A percentile compares a stretch with the other conserved stretches of the same genome.
These are phyloP conservation scores for Solanum sparsipilum DNA, from an alignment of 257 asterid genomes.

Conservation along the genomic window DNA sequence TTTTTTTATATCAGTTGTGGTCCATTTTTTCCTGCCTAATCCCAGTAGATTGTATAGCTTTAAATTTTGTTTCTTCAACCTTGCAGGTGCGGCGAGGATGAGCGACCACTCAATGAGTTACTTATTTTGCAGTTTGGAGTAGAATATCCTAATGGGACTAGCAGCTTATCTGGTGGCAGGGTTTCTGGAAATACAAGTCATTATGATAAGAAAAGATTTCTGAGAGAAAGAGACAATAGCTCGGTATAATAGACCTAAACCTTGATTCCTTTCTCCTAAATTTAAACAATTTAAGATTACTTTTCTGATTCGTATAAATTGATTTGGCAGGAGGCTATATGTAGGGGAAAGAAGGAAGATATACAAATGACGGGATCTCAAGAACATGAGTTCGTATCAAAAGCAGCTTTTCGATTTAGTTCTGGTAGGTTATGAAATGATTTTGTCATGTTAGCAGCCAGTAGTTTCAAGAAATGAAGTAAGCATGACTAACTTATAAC, in stretches of 20 bases:
- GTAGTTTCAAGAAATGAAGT: neutral
- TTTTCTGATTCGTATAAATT: neutral
- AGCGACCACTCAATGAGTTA: slow-evolving; percentile 72
- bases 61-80: neutral
- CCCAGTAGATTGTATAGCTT: neutral
- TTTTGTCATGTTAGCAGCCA: neutral
- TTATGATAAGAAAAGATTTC: slow-evolving; percentile 28
- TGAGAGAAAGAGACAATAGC: slow-evolving; percentile 17
- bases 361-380: slow-evolving; percentile 21
- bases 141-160: slow-evolving; percentile 10
- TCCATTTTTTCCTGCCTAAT: neutral
- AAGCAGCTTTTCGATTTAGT: slow-evolving; percentile 21
- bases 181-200: slow-evolving; percentile 12
- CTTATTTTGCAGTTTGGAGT: slow-evolving; percentile 49
- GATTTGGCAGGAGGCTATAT: neutral
- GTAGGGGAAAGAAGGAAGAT: slow-evolving; percentile 40
- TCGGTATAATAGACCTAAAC: neutral
- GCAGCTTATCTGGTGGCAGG: slow-evolving; percentile 20
- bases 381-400: slow-evolving; percentile 35
- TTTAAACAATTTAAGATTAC: neutral
- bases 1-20: neutral
- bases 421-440: slow-evolving; percentile 21
- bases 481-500: neutral
- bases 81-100: slow-evolving; percentile 94
- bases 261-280: neutral